Conservation (phyloP, 73 alveolate genomes). For the Chromera velia region DNA sequence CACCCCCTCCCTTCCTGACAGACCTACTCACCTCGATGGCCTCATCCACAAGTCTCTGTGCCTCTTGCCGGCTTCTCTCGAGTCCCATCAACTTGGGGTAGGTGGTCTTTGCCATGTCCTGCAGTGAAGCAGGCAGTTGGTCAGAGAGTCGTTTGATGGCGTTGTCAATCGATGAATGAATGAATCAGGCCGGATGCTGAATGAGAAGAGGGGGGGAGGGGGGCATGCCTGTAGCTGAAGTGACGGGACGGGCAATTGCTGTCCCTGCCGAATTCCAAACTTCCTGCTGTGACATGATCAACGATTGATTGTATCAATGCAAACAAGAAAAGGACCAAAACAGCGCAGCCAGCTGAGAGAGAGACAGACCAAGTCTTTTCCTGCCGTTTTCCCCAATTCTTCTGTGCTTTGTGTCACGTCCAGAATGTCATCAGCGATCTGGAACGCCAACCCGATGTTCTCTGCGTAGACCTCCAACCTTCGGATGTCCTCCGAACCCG, state of each 20-base stretch:
- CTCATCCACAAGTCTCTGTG: not conserved
- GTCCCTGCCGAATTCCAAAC: too few relatives aligned
- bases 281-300: too few relatives aligned
- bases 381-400: conserved; percentile 6
- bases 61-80: not conserved
- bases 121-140: too few relatives aligned
- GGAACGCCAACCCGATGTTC: conserved; percentile 7
- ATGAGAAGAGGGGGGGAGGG: too few relatives aligned
- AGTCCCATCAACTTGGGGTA: not conserved
- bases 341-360: not conserved
- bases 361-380: conserved; percentile 5
- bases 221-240: too few relatives aligned
- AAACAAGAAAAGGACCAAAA: too few relatives aligned
- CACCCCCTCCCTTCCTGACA: too few relatives aligned
- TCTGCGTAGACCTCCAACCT: not conserved
- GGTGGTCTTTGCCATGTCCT: not conserved
- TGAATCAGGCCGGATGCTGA: too few relatives aligned
- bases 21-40: not conserved
- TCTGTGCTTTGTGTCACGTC: conserved; percentile 4
- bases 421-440: conserved; percentile 1
- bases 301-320: too few relatives aligned
- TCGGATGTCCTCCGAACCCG: not conserved
- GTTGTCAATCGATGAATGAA: too few relatives aligned
- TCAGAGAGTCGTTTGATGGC: too few relatives aligned
- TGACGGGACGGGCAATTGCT: too few relatives aligned